Conservation (phyloP, 495 filamentous ascomycete species). For the Neurospora terricola region DNA sequence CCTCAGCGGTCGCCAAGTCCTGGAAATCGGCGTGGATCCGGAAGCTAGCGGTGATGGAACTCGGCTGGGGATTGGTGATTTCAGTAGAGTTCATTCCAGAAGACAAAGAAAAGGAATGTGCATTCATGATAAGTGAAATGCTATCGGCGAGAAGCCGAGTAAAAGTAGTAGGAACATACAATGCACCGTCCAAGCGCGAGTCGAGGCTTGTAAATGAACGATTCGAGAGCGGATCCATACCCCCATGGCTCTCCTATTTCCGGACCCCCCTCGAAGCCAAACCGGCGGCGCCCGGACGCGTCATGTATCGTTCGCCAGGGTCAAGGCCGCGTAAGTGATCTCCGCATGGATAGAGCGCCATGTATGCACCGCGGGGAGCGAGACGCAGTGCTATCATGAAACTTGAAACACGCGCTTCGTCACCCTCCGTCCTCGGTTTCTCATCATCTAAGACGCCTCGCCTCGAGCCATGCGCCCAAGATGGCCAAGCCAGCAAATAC, state of each 20-base stretch:
- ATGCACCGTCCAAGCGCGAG: neutral
- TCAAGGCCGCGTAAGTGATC: neutral
- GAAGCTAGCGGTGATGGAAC: neutral
- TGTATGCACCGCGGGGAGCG: neutral
- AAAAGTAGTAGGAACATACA: neutral
- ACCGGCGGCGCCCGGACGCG: neutral
- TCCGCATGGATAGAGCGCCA: neutral
- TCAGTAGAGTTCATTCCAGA: neutral
- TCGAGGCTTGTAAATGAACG: neutral
- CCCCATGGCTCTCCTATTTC: neutral
- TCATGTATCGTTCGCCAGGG: neutral
- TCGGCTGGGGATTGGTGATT: neutral
- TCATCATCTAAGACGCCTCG: neutral
- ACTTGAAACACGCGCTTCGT: neutral
- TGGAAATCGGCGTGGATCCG: neutral
- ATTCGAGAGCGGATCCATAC: neutral
- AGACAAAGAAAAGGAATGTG: neutral
- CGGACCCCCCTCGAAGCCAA: neutral
- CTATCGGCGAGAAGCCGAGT: neutral
- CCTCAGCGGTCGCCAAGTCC: neutral
- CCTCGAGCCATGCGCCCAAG: slow-evolving; percentile 27
- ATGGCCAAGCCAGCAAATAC: slow-evolving; percentile 15
- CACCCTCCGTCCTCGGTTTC: neutral
- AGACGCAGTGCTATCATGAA: neutral
- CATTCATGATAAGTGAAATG: neutral